Base-by-base conservation (phyloP, 768 basidiomycete species). In the Exsudoporus frostii region DNA sequence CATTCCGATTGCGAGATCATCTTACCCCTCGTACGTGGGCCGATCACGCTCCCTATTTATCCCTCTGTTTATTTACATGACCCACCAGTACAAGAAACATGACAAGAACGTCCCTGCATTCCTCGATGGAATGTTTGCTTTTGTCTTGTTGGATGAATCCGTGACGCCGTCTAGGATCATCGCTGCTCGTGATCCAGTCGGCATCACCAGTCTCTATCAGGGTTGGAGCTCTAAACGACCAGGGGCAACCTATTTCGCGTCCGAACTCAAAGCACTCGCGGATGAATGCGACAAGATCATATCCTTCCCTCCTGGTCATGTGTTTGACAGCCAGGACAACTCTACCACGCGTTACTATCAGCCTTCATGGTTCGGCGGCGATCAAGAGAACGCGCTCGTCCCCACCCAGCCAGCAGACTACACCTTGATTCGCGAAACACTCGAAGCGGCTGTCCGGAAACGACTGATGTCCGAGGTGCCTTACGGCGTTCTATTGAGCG, bases 101-200 rank as follows among this genome's bases (percentile, higher is more conserved):
- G 94, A 76, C 65, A 90, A 83, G 59, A 80, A 80, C 4, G 74
- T 96, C 25, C 91, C 90, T 73, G 73, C 74, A 66, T 76, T 83
- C 66, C 86, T 99, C 54, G 97, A 99, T 67, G 97, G 97, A 59
- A 96, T 99, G 92, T 99, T 99, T 76, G 94, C 96, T 2, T 99
- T 98, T 66, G 89, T 98, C 57, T 82, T 98, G 41, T 78, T 98
- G 53, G 97, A 99, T 73, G 92, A 95, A 67, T 90, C 92, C 13
- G 87, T 90, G 54, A 77, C 88, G 1, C 96, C 96, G 9, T 79
- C 92, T 22, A 84, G 96, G 50, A 77, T 99, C 56, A 93, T 99
- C 63, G 97, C 95, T 54, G 93, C 94, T 5, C 90, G 97, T 34
- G 97, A 99, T 68, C 94, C 97, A 24, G 86, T 99, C 65, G 97